A percentile compares a stretch with the other conserved stretches of the same genome.
Evolutionary conservation across 371 early-diverging fungal genomes (phyloP).

Genomic region (Apophysomyces sp.): DNA sequence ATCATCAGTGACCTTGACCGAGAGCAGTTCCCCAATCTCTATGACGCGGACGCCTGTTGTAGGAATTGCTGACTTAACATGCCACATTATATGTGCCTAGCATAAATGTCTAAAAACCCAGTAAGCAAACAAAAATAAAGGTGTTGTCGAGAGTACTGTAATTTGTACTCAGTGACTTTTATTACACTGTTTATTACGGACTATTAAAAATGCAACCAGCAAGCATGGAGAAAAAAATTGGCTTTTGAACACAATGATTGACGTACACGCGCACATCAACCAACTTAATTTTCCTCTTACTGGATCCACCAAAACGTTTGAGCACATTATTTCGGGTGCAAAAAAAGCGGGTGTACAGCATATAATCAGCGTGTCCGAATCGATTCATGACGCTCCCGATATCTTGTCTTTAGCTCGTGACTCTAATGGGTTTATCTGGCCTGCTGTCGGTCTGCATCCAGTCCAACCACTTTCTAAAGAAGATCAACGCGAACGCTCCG

Average conservation of each 20-base stretch:
- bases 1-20: no score
- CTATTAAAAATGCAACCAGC: no score
- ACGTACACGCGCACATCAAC: constrained; percentile 51
- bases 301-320: constrained; percentile 12
- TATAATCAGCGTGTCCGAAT: constrained; percentile 49
- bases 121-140: no score
- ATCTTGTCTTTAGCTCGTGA: constrained; percentile 34
- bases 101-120: no score
- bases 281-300: constrained; percentile 31
- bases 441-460: constrained; percentile 48
- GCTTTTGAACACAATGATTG: constrained; percentile 43
- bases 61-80: no score
- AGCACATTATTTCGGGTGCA: constrained; percentile 25
- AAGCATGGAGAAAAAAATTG: no score
- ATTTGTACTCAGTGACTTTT: no score
- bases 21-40: no score
- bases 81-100: no score
- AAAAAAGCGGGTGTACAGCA: constrained; percentile 30
- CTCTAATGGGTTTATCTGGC: constrained; percentile 35
- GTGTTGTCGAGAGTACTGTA: no score
- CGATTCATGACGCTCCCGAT: constrained; percentile 38
- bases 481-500: constrained; percentile 34
- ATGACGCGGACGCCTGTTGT: no score
- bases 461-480: constrained; percentile 36
- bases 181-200: no score